phyloP scores from a whole-genome alignment of 495 filamentous ascomycete genomes.

The Pyrenula aspistea region DNA sequence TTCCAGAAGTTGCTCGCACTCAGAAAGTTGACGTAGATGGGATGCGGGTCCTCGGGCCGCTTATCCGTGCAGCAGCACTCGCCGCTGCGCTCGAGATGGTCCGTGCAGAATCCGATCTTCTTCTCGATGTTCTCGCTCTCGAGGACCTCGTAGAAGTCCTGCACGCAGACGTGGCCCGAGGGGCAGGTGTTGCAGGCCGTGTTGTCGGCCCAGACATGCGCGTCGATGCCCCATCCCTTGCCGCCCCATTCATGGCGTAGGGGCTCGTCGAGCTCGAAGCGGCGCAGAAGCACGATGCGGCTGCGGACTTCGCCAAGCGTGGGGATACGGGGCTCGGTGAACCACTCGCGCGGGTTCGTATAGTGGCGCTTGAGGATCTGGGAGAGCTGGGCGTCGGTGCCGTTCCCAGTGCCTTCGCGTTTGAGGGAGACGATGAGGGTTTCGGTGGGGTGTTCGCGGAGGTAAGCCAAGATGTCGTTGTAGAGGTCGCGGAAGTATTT shows the following conservation, averaged over 20 bases:
- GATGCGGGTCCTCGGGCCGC: slow-evolving; percentile 22
- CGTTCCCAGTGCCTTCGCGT: slow-evolving; percentile 71
- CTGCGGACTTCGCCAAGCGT: slow-evolving; percentile 70
- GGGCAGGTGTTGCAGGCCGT: slow-evolving; percentile 61
- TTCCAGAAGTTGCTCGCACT: slow-evolving; percentile 91
- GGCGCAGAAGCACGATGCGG: slow-evolving; percentile 74
- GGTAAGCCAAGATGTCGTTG: slow-evolving; percentile 56
- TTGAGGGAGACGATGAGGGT: slow-evolving; percentile 80
- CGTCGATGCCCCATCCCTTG: slow-evolving; percentile 71
- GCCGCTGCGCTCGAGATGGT: slow-evolving; percentile 65
- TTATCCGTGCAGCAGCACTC: slow-evolving; percentile 18
- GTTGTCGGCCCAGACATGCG: slow-evolving; percentile 78
- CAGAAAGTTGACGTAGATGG: slow-evolving; percentile 85
- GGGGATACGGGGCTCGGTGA: slow-evolving; percentile 65
- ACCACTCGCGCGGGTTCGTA: slow-evolving; percentile 58
- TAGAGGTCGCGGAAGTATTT: slow-evolving; percentile 69
- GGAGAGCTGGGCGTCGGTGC: slow-evolving; percentile 69
- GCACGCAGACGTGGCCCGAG: slow-evolving; percentile 68
- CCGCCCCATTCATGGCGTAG: slow-evolving; percentile 48
- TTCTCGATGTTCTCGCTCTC: slow-evolving; percentile 61
- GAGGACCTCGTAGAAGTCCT: slow-evolving; percentile 90
- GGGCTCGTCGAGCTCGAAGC: slow-evolving; percentile 56
- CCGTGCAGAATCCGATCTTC: slow-evolving; percentile 63
- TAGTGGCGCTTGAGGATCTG: slow-evolving; percentile 62
- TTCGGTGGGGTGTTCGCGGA: slow-evolving; percentile 68